A percentile compares a stretch with the other conserved stretches of the same genome.
Conservation (phyloP, 306 rosid genomes). For the Acacia melanoxylon region DNA sequence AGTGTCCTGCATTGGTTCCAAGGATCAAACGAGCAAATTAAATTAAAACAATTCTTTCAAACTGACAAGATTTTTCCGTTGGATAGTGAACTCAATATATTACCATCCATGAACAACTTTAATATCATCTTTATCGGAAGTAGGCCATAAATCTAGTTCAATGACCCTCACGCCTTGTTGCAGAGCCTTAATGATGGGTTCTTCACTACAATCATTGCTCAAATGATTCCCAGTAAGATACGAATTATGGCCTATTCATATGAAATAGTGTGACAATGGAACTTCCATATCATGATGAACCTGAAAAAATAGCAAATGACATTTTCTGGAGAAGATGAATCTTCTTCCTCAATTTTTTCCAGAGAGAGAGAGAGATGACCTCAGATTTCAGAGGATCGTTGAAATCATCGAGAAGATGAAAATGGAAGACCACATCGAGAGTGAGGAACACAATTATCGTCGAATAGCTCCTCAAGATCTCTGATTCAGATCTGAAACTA, state of each 20-base stretch:
- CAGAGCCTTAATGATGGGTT: conserved; percentile 77
- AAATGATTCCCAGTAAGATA: conserved; percentile 91
- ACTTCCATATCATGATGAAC: conserved; percentile 90
- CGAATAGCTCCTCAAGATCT: too few relatives aligned
- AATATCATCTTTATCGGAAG: conserved; percentile 66
- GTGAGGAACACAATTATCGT: neutral
- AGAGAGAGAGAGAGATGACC: conserved; percentile 40
- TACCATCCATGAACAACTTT: conserved; percentile 95
- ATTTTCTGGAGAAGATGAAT: neutral
- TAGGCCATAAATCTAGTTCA: conserved; percentile 94
- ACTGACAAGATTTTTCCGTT: neutral
- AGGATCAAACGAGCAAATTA: neutral
- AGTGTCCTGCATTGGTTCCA: conserved; percentile 67
- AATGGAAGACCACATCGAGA: conserved; percentile 60
- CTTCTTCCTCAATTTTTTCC: neutral
- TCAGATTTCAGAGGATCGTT: conserved; percentile 57
- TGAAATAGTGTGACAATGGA: conserved; percentile 93
- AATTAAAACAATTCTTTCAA: neutral
- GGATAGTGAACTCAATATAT: neutral
- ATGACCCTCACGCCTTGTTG: conserved; percentile 73
- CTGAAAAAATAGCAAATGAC: conserved; percentile 38
- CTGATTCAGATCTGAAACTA: too few relatives aligned
- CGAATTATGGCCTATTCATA: conserved; percentile 94
- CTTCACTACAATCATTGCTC: conserved; percentile 84
- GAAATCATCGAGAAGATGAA: conserved; percentile 53